These are phyloP conservation scores for Clonostachys chloroleuca DNA, from an alignment of 2,329 filamentous ascomycete genomes.

Conservation along the genomic window DNA sequence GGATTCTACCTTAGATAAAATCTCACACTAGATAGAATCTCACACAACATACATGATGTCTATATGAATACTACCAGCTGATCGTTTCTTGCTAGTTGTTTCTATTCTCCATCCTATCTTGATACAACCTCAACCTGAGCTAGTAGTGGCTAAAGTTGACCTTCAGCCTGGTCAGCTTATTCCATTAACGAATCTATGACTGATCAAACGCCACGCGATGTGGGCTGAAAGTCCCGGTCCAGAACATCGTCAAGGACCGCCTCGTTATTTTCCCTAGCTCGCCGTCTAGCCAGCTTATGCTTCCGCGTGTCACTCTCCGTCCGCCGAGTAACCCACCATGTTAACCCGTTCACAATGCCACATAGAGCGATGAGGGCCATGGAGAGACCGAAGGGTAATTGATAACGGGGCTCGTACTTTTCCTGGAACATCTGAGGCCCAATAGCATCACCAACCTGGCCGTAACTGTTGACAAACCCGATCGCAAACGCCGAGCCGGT, in stretches of 20 bases:
- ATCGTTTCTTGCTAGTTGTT: too few species aligned
- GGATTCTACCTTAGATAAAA: too few species aligned
- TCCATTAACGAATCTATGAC: too few species aligned
- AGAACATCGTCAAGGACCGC: constrained; percentile 36
- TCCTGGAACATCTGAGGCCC: constrained; percentile 40
- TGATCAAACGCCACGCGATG: not conserved
- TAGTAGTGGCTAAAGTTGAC: too few species aligned
- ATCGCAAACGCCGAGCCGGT: constrained; percentile 45
- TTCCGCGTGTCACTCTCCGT: constrained; percentile 39
- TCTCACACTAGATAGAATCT: too few species aligned
- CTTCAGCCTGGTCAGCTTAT: too few species aligned
- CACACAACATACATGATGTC: too few species aligned
- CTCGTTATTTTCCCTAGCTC: constrained; percentile 30
- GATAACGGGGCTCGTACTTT: constrained; percentile 37
- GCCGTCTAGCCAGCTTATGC: constrained; percentile 32
- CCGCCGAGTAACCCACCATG: constrained; percentile 38
- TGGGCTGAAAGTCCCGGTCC: constrained; percentile 9
- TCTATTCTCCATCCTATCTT: too few species aligned
- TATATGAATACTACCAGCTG: too few species aligned
- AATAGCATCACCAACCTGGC: constrained; percentile 41
- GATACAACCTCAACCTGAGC: too few species aligned
- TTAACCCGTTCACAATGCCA: constrained; percentile 28
- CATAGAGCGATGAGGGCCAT: constrained; percentile 39
- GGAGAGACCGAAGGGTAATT: constrained; percentile 31
- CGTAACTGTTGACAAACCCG: constrained; percentile 44